Evolutionary conservation across 2,329 filamentous ascomycete species (phyloP).

Genomic region (Hirsutella minnesotensis): DNA sequence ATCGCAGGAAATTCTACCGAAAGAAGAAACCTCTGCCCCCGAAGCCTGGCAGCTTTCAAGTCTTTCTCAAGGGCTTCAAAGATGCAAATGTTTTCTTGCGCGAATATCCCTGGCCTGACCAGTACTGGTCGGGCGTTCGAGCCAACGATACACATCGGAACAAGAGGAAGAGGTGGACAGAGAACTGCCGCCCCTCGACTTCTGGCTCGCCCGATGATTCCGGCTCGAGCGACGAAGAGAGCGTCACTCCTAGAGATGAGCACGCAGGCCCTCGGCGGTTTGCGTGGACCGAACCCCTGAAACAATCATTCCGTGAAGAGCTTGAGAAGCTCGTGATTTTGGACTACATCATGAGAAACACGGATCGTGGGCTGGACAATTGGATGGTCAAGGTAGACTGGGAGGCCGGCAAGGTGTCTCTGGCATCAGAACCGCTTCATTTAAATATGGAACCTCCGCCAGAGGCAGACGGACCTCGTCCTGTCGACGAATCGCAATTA

Average conservation of each 20-base stretch:
- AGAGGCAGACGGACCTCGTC: conserved; percentile 41
- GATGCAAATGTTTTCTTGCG: conserved; percentile 92
- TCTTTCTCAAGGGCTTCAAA: conserved; percentile 93
- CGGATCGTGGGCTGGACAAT: conserved; percentile 89
- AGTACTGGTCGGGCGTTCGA: conserved; percentile 60
- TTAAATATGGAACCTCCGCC: conserved; percentile 47
- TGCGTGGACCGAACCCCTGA: conserved; percentile 77
- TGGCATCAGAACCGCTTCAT: conserved; percentile 68
- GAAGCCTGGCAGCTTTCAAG: conserved; percentile 92
- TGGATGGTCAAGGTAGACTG: conserved; percentile 99
- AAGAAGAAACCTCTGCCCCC: conserved; percentile 78
- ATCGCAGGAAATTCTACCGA: conserved; percentile 74
- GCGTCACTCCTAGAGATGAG: conserved; percentile 30
- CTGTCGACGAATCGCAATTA: conserved; percentile 40
- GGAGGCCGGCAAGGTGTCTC: conserved; percentile 68
- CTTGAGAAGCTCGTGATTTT: conserved; percentile 94
- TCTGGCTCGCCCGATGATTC: conserved; percentile 43
- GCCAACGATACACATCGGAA: conserved; percentile 54
- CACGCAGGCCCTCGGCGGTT: conserved; percentile 47
- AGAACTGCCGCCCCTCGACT: conserved; percentile 60
- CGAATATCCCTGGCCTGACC: conserved; percentile 94
- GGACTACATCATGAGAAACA: conserved; percentile 99
- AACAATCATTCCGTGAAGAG: conserved; percentile 88
- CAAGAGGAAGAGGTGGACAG: conserved; percentile 64
- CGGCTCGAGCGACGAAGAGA: conserved; percentile 51